Base-by-base conservation (phyloP, 345 rosid species). In the Moricandia arvensis region DNA sequence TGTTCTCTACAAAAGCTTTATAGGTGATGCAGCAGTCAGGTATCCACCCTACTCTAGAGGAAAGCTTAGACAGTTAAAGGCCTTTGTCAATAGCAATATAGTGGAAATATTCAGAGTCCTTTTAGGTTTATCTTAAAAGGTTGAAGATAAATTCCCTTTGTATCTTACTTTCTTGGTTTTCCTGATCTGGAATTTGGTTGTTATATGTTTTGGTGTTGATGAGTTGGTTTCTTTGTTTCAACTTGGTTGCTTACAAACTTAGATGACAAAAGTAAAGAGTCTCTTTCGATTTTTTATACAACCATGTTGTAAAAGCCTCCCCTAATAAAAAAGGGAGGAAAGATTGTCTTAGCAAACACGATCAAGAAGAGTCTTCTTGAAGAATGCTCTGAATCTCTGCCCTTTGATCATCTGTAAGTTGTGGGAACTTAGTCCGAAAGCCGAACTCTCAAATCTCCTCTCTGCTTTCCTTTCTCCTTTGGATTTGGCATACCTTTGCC, bases 31-130 rank as follows among this genome's bases (percentile, higher is more conserved):
- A 11, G 15, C 83, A 4, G 0, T 93, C 18, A 86, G 99, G 80
- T 91, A 93, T 78, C 91, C 99, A 3, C 99, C 99, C 0, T 91
- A 96, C 82, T 83, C 98, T 0, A 54, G 10, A 38, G 68, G 74
- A n/a, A 96, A 96, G 85, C 74, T 84, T 47, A 75, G 83, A 59
- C 63, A 88, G 82, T 59, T 92, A 80, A 86, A 83, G 72, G 98
- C 91, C 18, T 68, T 92, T 9, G 49, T 95, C 37, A 69, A 81
- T 33, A 89, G 86, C 65, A 80, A 80, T 61, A 0, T 95, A 3
- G 13, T 83, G 34, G 80, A 68, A 45, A 67, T 88, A 62, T 79
- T 95, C 59, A 80, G 84, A 27, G 87, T 91, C 30, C 67, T 95
- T 57, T 17, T 95, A 2, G 86, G 90, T 61, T 81, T 76, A 72